Conservation (phyloP, 1,284 basidiomycete species). For the Lentinula novae-zelandiae region DNA sequence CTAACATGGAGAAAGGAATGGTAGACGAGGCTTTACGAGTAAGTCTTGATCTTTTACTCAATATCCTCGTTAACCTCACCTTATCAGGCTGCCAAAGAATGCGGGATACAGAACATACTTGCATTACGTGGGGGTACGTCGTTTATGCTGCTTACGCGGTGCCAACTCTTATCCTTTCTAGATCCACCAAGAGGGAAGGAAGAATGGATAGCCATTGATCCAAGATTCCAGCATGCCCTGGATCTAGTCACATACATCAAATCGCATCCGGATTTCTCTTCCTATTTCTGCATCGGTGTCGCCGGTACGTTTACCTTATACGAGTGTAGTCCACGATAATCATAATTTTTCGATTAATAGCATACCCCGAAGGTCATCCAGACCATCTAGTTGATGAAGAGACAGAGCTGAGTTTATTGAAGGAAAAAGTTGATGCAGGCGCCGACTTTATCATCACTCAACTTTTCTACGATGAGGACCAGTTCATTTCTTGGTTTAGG, state of each 20-base stretch:
- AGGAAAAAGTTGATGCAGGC: constrained; percentile 91
- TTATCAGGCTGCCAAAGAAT: constrained; percentile 69
- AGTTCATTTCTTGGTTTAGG: constrained; percentile 77
- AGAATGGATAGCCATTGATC: constrained; percentile 85
- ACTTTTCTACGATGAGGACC: constrained; percentile 92
- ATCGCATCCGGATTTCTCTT: constrained; percentile 71
- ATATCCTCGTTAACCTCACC: constrained; percentile 1
- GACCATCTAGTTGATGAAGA: constrained; percentile 63
- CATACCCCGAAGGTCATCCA: constrained; percentile 91
- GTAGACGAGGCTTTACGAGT: constrained; percentile 86
- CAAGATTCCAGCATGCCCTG: constrained; percentile 82
- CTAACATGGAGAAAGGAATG: constrained; percentile 90
- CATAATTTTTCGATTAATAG: constrained; percentile 31
- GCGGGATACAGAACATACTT: constrained; percentile 88
- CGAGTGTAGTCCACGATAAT: constrained; percentile 5
- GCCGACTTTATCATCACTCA: constrained; percentile 97
- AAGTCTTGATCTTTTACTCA: constrained; percentile 17
- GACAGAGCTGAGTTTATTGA: constrained; percentile 75
- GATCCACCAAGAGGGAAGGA: constrained; percentile 94
- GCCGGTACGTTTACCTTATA: constrained; percentile 50
- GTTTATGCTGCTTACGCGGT: background rate
- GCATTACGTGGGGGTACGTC: constrained; percentile 82
- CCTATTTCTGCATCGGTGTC: constrained; percentile 90
- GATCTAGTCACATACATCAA: constrained; percentile 94
- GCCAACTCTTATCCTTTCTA: constrained; percentile 22